Evolutionary conservation across 169 alveolate species (phyloP).

Genomic region (Toxoplasma gondii): DNA sequence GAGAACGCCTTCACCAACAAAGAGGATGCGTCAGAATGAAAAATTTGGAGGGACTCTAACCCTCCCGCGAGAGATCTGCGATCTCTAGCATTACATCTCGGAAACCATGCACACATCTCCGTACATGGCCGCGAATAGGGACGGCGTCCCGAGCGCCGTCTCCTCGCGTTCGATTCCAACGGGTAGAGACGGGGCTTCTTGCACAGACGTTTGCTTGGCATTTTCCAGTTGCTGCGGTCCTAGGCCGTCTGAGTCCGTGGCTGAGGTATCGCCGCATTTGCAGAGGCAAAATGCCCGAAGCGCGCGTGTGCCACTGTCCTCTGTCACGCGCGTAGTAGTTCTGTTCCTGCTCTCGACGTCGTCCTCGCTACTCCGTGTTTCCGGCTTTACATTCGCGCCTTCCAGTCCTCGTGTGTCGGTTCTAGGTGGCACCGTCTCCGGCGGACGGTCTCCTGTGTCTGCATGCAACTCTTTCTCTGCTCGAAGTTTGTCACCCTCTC

Average conservation of each 20-base stretch:
- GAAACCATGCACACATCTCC: background rate
- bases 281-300: background rate
- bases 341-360: background rate
- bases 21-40: no score
- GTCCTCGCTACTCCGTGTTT: background rate
- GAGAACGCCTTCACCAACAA: no score
- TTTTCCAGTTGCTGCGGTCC: background rate
- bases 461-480: background rate
- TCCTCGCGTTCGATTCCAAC: background rate
- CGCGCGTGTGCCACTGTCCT: background rate
- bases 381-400: background rate
- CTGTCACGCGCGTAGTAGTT: background rate
- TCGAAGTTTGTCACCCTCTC: background rate
- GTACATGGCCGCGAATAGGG: background rate
- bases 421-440: background rate
- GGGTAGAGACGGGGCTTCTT: background rate
- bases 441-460: background rate
- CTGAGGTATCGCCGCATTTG: background rate
- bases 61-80: no score
- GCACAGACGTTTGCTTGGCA: background rate
- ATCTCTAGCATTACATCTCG: no score
- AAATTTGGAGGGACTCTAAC: no score
- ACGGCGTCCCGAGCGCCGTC: background rate
- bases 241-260: background rate
- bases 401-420: background rate